Conservation (phyloP, 768 basidiomycete species). For the Mycena alexandri region DNA sequence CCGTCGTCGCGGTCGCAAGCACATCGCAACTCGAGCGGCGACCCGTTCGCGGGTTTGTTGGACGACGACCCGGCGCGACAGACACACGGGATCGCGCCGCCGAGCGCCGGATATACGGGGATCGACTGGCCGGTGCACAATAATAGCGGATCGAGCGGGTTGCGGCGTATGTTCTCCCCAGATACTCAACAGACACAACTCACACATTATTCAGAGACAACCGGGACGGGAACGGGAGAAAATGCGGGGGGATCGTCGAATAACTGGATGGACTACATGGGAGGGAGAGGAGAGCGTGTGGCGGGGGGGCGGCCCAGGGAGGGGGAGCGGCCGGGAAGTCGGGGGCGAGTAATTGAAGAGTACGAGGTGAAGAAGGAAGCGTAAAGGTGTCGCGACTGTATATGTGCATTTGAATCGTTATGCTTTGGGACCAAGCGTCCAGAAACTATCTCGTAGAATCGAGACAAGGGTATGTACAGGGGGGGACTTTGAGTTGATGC, state of each 20-base stretch:
- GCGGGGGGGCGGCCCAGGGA: constrained; percentile 19
- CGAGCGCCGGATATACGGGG: constrained; percentile 16
- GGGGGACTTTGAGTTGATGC: too few relatives aligned
- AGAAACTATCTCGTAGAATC: too few relatives aligned
- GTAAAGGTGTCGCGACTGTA: not conserved
- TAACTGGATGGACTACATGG: constrained; percentile 36
- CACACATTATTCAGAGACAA: not conserved
- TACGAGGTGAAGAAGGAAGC: constrained; percentile 37
- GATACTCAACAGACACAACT: not conserved
- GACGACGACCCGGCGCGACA: constrained; percentile 29
- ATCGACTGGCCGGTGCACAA: constrained; percentile 38
- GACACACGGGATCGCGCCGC: constrained; percentile 10
- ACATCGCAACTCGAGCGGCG: constrained; percentile 27
- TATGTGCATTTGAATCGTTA: not conserved
- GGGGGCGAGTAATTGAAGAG: constrained; percentile 36
- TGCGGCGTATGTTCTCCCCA: constrained; percentile 18
- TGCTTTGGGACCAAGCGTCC: too few relatives aligned
- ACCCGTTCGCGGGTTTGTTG: constrained; percentile 35
- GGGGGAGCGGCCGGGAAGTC: constrained; percentile 35
- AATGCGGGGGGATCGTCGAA: constrained; percentile 14
- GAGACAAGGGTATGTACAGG: too few relatives aligned
- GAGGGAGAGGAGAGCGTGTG: constrained; percentile 8
- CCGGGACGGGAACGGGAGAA: constrained; percentile 14
- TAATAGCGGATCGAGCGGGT: constrained; percentile 13
- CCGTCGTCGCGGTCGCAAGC: constrained; percentile 24